Evolutionary conservation across 2,329 filamentous ascomycete genomes (phyloP), one percentile per base, ranked within the genome.

Genomic region (Lachnellula willkommii): DNA sequence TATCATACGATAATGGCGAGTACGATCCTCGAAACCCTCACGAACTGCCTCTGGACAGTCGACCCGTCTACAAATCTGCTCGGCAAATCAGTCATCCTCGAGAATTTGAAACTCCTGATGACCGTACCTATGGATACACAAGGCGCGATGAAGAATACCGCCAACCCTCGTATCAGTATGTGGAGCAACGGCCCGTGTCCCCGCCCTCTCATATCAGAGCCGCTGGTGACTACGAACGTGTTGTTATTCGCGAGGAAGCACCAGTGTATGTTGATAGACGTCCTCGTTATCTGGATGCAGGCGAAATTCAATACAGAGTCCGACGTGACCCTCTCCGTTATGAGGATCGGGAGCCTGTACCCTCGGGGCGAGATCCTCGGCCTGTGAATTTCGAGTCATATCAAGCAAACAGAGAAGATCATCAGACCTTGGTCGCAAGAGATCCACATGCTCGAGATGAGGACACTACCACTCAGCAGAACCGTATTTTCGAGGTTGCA

Each of bases 21-120:
- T 67, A 68, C 57, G 65, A 64, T 53, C 62, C 62, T 47, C 59
- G 60, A 22, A 59, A 63, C 40, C 62, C 64, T n/a, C 55, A 54
- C 35, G 60, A 64, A 35, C 50, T 63, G 14, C 55, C 55, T n/a
- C 47, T 60, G 14, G 57, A 59, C 9, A 17, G 51, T 43, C 40
- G 52, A 52, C 39, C 52, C 24, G 24, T 50, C 9, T 47, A 49
- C 14, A 59, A 50, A 48, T 37, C 47, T 28, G 37, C 47, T 28
- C 43, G 39, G 14, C 52, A 39, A 24, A 45, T 52, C 40, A 47
- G 43, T 12, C 35, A 40, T 35, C 17, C 53, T 15, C 52, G 52
- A 37, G 57, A 59, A 11, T 42, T 46, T 32, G 46, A 53, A 7
- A 32, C 22, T 35, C 14, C 28, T 11, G 45, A 43, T 22, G 37